phyloP scores from a whole-genome alignment of 2,329 filamentous ascomycete genomes.

The Hansfordia pulvinata region DNA sequence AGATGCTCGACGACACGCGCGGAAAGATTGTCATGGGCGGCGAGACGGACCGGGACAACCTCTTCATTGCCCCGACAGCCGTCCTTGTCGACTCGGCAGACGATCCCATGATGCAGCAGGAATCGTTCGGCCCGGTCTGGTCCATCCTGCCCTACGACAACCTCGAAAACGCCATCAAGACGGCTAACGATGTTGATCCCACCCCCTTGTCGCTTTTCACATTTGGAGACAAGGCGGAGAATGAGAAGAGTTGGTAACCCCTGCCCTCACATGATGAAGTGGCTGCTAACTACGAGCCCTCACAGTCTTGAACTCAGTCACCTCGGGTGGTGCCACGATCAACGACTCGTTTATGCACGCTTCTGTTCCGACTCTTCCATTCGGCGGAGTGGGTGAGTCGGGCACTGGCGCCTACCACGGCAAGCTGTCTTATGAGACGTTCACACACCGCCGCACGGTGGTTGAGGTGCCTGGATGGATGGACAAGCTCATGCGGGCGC shows the following conservation, averaged over 20 bases:
- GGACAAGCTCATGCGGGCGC: slow-evolving; percentile 50
- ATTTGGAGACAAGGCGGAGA: slow-evolving; percentile 73
- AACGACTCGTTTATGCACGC: slow-evolving; percentile 60
- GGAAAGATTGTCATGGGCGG: slow-evolving; percentile 85
- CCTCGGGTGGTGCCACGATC: slow-evolving; percentile 53
- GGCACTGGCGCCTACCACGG: slow-evolving; percentile 70
- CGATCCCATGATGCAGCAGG: slow-evolving; percentile 67
- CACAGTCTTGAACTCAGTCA: slow-evolving; percentile 46
- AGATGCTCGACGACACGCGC: slow-evolving; percentile 72
- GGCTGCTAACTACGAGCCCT: slow-evolving; percentile 1
- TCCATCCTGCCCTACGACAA: slow-evolving; percentile 65
- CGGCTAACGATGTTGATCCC: slow-evolving; percentile 67
- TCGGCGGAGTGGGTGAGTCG: slow-evolving; percentile 73
- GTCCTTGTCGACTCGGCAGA: slow-evolving; percentile 65
- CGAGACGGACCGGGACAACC: slow-evolving; percentile 61
- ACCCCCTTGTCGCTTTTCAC: slow-evolving; percentile 77
- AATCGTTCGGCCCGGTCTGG: slow-evolving; percentile 90
- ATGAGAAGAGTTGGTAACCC: slow-evolving; percentile 48
- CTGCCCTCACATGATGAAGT: not conserved
- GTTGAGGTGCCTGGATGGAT: slow-evolving; percentile 54
- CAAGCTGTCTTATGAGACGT: slow-evolving; percentile 53
- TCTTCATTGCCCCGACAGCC: slow-evolving; percentile 87
- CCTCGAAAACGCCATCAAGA: slow-evolving; percentile 73
- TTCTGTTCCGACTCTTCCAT: slow-evolving; percentile 56
- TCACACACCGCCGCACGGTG: slow-evolving; percentile 32